These are phyloP conservation scores for Meira miltonrushii DNA, from an alignment of 1,284 basidiomycete genomes.

Conservation along the genomic window DNA sequence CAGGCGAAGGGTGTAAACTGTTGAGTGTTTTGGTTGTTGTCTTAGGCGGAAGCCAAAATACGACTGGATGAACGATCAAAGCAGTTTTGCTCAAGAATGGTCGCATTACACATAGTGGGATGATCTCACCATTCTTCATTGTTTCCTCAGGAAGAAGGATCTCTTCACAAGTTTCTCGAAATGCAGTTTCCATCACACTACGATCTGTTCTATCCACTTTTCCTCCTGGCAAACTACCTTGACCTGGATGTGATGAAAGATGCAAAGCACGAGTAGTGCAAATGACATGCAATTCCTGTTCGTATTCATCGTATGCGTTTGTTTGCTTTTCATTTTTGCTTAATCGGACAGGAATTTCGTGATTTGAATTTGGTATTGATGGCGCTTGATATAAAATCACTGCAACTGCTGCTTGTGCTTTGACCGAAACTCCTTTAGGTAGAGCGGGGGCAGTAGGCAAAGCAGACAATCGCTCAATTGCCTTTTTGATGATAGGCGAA, in stretches of 20 bases:
- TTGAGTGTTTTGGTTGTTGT: background rate
- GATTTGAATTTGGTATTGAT: background rate
- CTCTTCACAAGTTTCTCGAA: slow-evolving; percentile 10
- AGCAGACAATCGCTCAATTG: background rate
- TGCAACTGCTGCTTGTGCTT: slow-evolving; percentile 8
- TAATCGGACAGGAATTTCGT: background rate
- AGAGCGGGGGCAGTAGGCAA: background rate
- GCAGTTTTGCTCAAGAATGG: slow-evolving; percentile 10
- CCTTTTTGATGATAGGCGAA: background rate
- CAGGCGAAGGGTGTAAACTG: slow-evolving; percentile 5
- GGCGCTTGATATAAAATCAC: slow-evolving; percentile 6
- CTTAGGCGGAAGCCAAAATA: slow-evolving; percentile 5
- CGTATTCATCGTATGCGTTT: background rate
- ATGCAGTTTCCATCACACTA: background rate
- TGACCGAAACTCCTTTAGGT: background rate
- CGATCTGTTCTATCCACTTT: slow-evolving; percentile 9
- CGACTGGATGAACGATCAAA: slow-evolving; percentile 6
- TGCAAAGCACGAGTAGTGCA: slow-evolving; percentile 8
- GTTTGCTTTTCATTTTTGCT: background rate
- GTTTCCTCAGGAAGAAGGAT: background rate
- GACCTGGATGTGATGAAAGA: slow-evolving; percentile 11
- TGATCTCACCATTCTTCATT: background rate
- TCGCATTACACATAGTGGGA: background rate
- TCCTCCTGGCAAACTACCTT: slow-evolving; percentile 11
- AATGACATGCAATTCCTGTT: slow-evolving; percentile 9